These are phyloP conservation scores for Linderina pennispora DNA, from an alignment of 192 early-diverging fungal species.

Conservation along the genomic window DNA sequence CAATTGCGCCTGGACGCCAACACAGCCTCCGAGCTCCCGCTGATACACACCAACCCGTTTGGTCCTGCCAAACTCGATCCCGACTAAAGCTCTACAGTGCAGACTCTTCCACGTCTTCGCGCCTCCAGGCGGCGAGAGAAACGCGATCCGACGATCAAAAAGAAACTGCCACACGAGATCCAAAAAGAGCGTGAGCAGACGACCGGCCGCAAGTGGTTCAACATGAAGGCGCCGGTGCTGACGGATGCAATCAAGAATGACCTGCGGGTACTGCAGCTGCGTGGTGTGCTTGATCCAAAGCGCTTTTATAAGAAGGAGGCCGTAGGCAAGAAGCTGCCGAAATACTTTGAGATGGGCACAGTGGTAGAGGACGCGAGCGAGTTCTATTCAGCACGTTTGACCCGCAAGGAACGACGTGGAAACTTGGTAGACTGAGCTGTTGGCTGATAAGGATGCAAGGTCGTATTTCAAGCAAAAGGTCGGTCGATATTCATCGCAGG, in stretches of 20 bases:
- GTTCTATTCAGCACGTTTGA: conserved; percentile 82
- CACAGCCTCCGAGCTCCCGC: not conserved
- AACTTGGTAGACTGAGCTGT: conserved; percentile 85
- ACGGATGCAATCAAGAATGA: conserved; percentile 89
- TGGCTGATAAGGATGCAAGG: conserved; percentile 67
- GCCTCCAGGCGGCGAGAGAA: conserved; percentile 1
- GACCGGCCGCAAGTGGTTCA: conserved; percentile 71
- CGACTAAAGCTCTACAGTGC: conserved; percentile 1
- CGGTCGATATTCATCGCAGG: conserved; percentile 62
- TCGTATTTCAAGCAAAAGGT: conserved; percentile 88
- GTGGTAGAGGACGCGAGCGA: conserved; percentile 83
- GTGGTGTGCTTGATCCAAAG: conserved; percentile 88
- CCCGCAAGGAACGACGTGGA: conserved; percentile 73
- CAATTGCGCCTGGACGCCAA: conserved; percentile 19
- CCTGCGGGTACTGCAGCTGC: conserved; percentile 76
- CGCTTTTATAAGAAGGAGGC: conserved; percentile 83
- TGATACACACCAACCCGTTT: too few species aligned
- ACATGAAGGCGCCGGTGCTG: conserved; percentile 75
- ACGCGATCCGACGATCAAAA: conserved; percentile 41
- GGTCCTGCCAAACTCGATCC: conserved; percentile 23
- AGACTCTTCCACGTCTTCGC: too few species aligned
- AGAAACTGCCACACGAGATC: conserved; percentile 10
- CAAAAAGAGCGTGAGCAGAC: conserved; percentile 17
- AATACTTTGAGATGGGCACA: conserved; percentile 94
- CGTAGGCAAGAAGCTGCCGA: conserved; percentile 58